Percentiles rank a stretch among this genome's conserved stretches.
These are phyloP conservation scores for Hypsizygus ulmarius DNA, from an alignment of 1,284 basidiomycete genomes.

Conservation along the genomic window DNA sequence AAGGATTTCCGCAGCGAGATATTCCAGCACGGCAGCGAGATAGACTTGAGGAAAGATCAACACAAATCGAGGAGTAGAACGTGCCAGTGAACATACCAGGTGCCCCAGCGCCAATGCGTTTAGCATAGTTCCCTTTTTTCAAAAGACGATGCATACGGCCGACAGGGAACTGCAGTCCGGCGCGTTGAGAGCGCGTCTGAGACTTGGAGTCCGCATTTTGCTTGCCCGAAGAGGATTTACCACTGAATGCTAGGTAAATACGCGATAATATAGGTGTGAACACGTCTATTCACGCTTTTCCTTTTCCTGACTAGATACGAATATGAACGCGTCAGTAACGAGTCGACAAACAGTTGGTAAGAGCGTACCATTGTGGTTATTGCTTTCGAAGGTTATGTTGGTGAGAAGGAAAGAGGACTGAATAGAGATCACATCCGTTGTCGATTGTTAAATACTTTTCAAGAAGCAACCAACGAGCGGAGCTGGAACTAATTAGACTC, in stretches of 20 bases:
- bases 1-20: conserved; percentile 85
- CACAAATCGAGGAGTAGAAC: background rate
- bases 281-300: conserved; percentile 42
- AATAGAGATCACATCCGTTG: background rate
- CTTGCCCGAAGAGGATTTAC: conserved; percentile 57
- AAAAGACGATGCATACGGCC: conserved; percentile 85
- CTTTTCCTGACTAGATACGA: conserved; percentile 48
- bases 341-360: background rate
- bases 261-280: conserved; percentile 4
- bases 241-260: conserved; percentile 31
- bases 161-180: conserved; percentile 83
- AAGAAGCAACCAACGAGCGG: conserved; percentile 8
- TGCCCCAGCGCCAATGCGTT: conserved; percentile 68
- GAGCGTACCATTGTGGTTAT: conserved; percentile 5
- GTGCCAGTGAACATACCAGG: conserved; percentile 52
- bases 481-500: conserved; percentile 13
- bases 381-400: background rate
- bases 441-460: conserved; percentile 8
- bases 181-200: conserved; percentile 74
- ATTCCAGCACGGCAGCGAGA: conserved; percentile 82
- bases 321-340: conserved; percentile 5
- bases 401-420: too few relatives aligned
- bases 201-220: conserved; percentile 48
- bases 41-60: conserved; percentile 55
- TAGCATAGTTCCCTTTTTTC: conserved; percentile 78